Percentiles rank a stretch among this genome's conserved stretches.
phyloP scores from a whole-genome alignment of 352 stramenopile species.

The Phytophthora syringae region DNA sequence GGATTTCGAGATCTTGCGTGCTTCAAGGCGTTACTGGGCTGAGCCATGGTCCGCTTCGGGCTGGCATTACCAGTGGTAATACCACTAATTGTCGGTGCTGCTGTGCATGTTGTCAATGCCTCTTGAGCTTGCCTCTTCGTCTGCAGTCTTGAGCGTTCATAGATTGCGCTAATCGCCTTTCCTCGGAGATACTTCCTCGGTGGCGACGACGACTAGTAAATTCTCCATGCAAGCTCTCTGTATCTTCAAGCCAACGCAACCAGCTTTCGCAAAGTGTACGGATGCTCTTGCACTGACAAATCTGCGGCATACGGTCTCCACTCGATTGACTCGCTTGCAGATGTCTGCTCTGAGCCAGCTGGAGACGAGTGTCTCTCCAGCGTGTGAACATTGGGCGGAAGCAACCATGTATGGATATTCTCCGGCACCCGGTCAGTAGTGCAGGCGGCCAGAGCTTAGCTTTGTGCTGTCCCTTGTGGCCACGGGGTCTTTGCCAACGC shows the following conservation, averaged over 20 bases:
- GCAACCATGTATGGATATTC: conserved; percentile 13
- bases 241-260: no score
- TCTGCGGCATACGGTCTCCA: no score
- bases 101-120: neutral
- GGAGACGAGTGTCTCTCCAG: conserved; percentile 7
- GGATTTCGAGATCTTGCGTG: conserved; percentile 31
- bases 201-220: conserved; percentile 26
- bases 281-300: no score
- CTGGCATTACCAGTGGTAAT: no score
- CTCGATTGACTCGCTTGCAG: no score
- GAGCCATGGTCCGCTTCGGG: neutral
- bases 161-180: conserved; percentile 18
- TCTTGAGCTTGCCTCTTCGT: conserved; percentile 1
- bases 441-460: neutral
- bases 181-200: conserved; percentile 28
- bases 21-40: no score
- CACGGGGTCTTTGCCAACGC: conserved; percentile 15
- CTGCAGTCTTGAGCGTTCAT: conserved; percentile 5
- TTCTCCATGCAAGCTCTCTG: conserved; percentile 17
- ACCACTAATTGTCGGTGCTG: neutral
- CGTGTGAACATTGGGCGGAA: neutral
- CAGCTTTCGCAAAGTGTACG: no score
- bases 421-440: conserved; percentile 5
- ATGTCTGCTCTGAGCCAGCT: no score
- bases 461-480: conserved; percentile 4